Percentiles rank a stretch among this genome's conserved stretches.
phyloP scores from a whole-genome alignment of 2,329 filamentous ascomycete genomes.

The Diaporthe nobilis region DNA sequence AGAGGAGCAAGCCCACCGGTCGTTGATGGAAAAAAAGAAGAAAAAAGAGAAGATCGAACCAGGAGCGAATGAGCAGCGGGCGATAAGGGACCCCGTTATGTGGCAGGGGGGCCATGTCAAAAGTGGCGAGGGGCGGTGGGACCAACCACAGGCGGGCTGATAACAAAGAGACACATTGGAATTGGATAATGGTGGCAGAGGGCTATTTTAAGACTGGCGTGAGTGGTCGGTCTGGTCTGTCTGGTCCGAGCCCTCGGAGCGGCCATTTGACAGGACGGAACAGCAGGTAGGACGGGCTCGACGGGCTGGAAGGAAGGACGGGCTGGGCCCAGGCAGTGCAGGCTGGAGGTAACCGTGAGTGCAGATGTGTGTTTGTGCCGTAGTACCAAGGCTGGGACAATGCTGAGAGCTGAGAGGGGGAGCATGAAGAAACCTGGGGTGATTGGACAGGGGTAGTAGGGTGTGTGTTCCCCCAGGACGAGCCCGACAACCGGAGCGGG shows the following conservation, averaged over 20 bases:
- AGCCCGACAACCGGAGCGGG: conserved; percentile 30
- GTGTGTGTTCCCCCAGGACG: not conserved
- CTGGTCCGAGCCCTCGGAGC: conserved; percentile 29
- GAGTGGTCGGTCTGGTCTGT: not conserved
- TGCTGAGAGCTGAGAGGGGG: not conserved
- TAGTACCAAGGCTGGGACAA: not conserved
- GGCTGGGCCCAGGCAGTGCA: not conserved
- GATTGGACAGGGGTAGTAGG: not conserved
- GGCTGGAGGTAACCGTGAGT: not conserved
- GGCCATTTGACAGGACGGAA: conserved; percentile 24
- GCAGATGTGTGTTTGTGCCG: not conserved
- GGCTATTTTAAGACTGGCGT: not conserved
- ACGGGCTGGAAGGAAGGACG: not conserved
- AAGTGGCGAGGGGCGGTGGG: conserved; percentile 24
- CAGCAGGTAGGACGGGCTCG: not conserved
- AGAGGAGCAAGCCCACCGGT: not conserved
- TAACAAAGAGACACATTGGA: conserved; percentile 28
- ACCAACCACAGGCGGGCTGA: conserved; percentile 29
- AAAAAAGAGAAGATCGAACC: not conserved
- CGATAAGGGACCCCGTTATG: conserved; percentile 1
- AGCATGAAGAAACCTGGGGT: conserved; percentile 10
- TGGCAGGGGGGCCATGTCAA: conserved; percentile 6
- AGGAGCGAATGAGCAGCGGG: not conserved
- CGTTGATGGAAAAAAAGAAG: not conserved
- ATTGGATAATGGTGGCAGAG: conserved; percentile 12